Base-by-base conservation (phyloP, 768 basidiomycete genomes). In the Pleurotus platypus region DNA sequence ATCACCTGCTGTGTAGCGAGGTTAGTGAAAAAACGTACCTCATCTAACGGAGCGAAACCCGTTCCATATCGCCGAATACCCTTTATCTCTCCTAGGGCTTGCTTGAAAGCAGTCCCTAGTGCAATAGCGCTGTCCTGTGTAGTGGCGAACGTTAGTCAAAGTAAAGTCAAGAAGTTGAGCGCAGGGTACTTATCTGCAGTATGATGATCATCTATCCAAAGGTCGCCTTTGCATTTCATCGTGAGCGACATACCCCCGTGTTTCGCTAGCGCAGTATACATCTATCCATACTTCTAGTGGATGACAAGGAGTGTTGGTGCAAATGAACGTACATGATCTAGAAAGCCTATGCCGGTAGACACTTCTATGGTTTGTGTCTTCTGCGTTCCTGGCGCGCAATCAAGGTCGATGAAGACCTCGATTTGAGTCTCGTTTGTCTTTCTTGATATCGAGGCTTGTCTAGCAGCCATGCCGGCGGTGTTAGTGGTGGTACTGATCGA, bases 241-340 rank as follows among this genome's bases (percentile, higher is more conserved):
- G 81, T 84, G 60, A 99, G 76, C 0, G 93, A 94, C 85, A 97
- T 90, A 57, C 94, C 94, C 16, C 92, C 84, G 73, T 99, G 97
- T 70, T 98, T 98, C 37, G 97, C 96, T 3, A 99, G 83, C 1
- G 97, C 96, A 61, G 93, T 87, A 69, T 94, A 94, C 97, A 99
- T 99, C 96, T 99, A 58, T 7, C 39, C 22, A 27, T 12, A 30
- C 18, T 15, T 39, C 40, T 8, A 47, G 35, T 9, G 30, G 5
- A 8, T 22, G 39, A 26, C 20, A 16, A 12, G 37, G n/a, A 27
- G 45, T 13, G 35, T 37, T 50, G 27, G 72, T 81, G 58, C 71
- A 94, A 97, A 78, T 98, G 97, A 72, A 98, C 96, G 38, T 71
- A 94, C 96, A 78, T 99, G 97, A 72, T 99, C 96, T 38, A 98